Evolutionary conservation across 345 rosid species (phyloP).

Genomic region (Arabis hirsuta): DNA sequence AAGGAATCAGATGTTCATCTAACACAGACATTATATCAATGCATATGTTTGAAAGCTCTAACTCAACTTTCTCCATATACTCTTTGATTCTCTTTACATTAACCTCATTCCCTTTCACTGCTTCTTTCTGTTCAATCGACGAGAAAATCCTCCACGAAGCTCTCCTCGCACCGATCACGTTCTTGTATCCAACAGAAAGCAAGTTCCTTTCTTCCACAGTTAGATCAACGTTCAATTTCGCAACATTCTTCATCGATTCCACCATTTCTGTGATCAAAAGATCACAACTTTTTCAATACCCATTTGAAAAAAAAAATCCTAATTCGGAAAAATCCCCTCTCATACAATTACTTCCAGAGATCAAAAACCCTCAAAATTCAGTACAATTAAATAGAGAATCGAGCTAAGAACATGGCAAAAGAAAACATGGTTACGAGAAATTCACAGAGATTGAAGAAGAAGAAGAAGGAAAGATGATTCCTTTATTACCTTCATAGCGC

Average conservation of each 20-base stretch:
- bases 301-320: neutral
- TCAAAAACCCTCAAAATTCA: constrained; percentile 12
- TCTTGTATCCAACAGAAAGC: constrained; percentile 65
- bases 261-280: constrained; percentile 53
- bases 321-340: neutral
- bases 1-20: constrained; percentile 72
- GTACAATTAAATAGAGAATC: neutral
- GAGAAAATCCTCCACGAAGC: constrained; percentile 65
- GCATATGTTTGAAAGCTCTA: constrained; percentile 58
- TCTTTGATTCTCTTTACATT: constrained; percentile 59
- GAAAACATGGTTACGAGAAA: neutral
- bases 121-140: constrained; percentile 61
- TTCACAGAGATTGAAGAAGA: constrained; percentile 18
- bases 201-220: constrained; percentile 63
- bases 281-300: constrained; percentile 10
- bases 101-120: constrained; percentile 57
- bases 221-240: constrained; percentile 57
- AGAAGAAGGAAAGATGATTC: constrained; percentile 21
- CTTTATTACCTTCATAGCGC: constrained; percentile 56
- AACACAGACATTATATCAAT: constrained; percentile 62
- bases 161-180: constrained; percentile 62
- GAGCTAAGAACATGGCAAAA: neutral
- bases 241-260: constrained; percentile 58
- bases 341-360: neutral
- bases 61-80: constrained; percentile 67